Base-by-base conservation (phyloP, 2,329 filamentous ascomycete species). In the Hypocrella siamensis region DNA sequence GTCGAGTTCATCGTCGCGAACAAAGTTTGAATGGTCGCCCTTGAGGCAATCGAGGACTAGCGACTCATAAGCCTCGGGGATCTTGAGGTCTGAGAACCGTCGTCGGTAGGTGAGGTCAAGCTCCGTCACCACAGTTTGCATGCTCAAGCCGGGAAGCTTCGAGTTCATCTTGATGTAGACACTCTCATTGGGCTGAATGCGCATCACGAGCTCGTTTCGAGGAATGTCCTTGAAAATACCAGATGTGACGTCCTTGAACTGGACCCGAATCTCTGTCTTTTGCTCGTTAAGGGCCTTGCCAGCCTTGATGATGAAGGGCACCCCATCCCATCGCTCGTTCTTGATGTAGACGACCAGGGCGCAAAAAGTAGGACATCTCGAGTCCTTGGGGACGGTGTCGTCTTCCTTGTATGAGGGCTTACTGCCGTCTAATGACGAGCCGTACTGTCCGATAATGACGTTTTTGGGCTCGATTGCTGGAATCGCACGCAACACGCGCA, bases 121-220 rank as follows among this genome's bases (percentile, higher is more conserved):
- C 65, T 98, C 90, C 38, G 90, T 98, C 46, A 94, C 83, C 25
- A 96, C 90, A 10, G 90, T 98, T 69, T 98, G 90, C 86, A 96
- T 98, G 67, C 85, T 96, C 48, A 98, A 68, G 48, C 90, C 90
- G 15, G 90, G 92, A 37, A 98, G 70, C 70, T 98, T 98, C 19
- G 88, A 96, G 78, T 98, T 98, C 90, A 98, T 98, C 76, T 98
- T 98, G 60, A 96, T 93, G 65, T 98, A 98, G 44, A 98, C 86
- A 54, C 83, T 93, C 70, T 98, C 90, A 65, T 98, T 98, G 47
- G 90, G 90, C 67, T 98, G 90, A 42, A 98, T 93, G 45, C 90
- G 86, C 66, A 98, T 94, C 49, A 98, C 90, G 43, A 98, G 79
- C 65, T 98, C 90, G 66, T 98, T 98, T 45, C 92, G 80, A 37